Percentiles rank a stretch among this genome's conserved stretches.
Conservation (phyloP, 371 early-diverging fungal species). For the Syncephalastrum monosporum region DNA sequence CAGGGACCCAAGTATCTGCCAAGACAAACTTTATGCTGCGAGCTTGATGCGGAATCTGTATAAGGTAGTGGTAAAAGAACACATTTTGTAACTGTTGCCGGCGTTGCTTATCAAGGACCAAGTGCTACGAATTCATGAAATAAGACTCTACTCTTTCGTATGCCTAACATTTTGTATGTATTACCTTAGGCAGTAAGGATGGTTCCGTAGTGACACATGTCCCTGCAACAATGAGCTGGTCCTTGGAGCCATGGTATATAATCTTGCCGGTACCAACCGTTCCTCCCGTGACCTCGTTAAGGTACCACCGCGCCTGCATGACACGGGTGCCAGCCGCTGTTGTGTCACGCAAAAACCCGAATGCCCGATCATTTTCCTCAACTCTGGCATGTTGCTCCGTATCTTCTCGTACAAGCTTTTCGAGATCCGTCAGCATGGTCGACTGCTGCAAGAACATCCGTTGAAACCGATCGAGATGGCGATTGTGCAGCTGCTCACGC, state of each 20-base stretch:
- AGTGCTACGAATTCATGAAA: neutral
- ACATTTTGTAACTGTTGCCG: neutral
- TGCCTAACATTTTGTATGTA: neutral
- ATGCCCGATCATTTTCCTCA: no score
- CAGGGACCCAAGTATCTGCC: conserved; percentile 18
- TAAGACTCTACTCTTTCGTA: neutral
- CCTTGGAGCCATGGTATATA: conserved; percentile 6
- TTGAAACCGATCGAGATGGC: conserved; percentile 14
- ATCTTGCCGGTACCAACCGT: conserved; percentile 17
- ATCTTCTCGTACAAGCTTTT: neutral
- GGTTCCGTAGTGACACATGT: conserved; percentile 17
- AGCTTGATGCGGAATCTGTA: conserved; percentile 15
- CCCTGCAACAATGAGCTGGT: conserved; percentile 20
- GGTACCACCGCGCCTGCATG: conserved; percentile 13
- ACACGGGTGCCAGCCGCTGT: conserved; percentile 3
- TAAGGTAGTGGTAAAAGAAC: conserved; percentile 19
- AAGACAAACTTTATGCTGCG: conserved; percentile 16
- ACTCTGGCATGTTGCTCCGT: neutral
- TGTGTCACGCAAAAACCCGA: neutral
- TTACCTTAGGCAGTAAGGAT: conserved; percentile 13
- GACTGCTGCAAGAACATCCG: conserved; percentile 6
- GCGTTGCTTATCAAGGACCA: neutral
- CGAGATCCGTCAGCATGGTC: conserved; percentile 16
- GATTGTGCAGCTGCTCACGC: conserved; percentile 14
- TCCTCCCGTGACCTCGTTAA: conserved; percentile 9